phyloP scores from a whole-genome alignment of 306 rosid genomes.

The Cicer judaicum region DNA sequence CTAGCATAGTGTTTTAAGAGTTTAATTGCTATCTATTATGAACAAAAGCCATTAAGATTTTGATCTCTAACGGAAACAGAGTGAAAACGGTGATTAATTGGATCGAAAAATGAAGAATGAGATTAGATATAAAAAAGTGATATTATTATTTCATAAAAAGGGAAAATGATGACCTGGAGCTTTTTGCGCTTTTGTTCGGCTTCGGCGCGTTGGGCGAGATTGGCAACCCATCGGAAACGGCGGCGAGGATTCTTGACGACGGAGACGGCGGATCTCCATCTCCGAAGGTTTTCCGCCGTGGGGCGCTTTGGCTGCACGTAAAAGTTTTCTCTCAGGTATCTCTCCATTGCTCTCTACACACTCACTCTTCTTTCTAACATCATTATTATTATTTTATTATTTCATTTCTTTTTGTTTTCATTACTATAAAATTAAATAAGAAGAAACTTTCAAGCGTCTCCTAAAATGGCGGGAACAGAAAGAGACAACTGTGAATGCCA shows the following conservation, averaged over 20 bases:
- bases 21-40: neutral
- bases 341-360: constrained; percentile 51
- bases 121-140: neutral
- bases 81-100: neutral
- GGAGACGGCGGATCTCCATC: constrained; percentile 91
- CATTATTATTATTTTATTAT: neutral
- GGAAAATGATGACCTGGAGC: constrained; percentile 59
- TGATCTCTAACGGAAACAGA: neutral
- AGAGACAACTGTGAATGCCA: neutral
- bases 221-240: constrained; percentile 89
- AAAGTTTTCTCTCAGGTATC: constrained; percentile 73
- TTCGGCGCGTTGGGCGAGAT: constrained; percentile 84
- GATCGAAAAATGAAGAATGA: neutral
- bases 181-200: constrained; percentile 60
- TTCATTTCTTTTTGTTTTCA: neutral
- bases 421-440: neutral
- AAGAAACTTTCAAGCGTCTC: constrained; percentile 47
- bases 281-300: constrained; percentile 59
- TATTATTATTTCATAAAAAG: neutral
- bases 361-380: constrained; percentile 3
- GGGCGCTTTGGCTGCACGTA: constrained; percentile 66
- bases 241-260: constrained; percentile 90
- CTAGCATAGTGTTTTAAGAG: too few species aligned
- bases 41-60: neutral
- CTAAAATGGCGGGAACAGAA: constrained; percentile 33